Evolutionary conservation across 192 early-diverging fungal species (phyloP), one percentile per base, ranked within the genome.

Genomic region (Funneliformis geosporum): DNA sequence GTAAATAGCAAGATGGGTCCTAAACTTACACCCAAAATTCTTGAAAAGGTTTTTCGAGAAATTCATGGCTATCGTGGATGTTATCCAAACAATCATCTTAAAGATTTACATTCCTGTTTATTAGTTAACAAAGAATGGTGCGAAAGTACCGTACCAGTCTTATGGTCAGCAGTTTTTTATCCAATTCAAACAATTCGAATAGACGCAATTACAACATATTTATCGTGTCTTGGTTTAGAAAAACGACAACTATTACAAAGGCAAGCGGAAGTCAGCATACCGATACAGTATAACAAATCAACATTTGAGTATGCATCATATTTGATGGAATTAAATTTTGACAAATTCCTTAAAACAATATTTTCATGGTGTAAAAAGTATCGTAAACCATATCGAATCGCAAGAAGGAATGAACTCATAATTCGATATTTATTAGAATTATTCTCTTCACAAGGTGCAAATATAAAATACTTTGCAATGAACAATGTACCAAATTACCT

Each of bases 261-360:
- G 16, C 18, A 39, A 68, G 33, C 18, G 38, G 33, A 8, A 68
- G 39, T 40, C 8, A 42, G 42, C 42, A 65, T 14, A 33, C 12
- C 23, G 3, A 3, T 5, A 65, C 10, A 33, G 1, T 65, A 33
- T 14, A n/a, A 25, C 6, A 65, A 12, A 16, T 8, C 27, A 50
- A 47, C 11, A 39, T 72, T 72, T 47, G 11, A 50, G 10, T 72
- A 72, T 72, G 42, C 70, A 1, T 16, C 21, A 28, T 50, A 47
- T 50, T 25, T 72, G 27, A 50, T 4, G 44, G 70, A 72, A 72
- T 47, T 72, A 46, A 72, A 72, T 72, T 72, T 72, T 46, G 70
- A 72, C 21, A 72, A 72, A 72, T 72, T 72, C 5, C 16, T 72
- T 11, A 72, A 72, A 50, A 28, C 43, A 11, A 28, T 72, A 47